These are phyloP conservation scores for Pueraria montana DNA, from an alignment of 306 rosid species.

Conservation along the genomic window DNA sequence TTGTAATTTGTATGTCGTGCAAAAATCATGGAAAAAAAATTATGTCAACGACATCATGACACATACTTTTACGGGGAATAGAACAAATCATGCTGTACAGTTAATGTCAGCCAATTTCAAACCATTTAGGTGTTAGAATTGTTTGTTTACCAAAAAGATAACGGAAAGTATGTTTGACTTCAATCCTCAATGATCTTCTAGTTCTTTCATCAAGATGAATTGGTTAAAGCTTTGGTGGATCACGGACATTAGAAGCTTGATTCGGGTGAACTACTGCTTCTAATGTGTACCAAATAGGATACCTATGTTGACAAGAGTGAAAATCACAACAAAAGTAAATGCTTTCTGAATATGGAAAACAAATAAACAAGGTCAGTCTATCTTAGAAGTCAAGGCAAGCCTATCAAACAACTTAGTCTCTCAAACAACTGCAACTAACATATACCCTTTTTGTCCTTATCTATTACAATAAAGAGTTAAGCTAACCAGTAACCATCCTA, in stretches of 20 bases:
- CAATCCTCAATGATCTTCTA: conserved; percentile 23
- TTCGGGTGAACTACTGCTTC: conserved; percentile 17
- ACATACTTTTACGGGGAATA: too few relatives aligned
- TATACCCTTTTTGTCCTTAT: conserved; percentile 15
- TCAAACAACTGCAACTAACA: conserved; percentile 29
- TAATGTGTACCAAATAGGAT: conserved; percentile 20
- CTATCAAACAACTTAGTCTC: neutral
- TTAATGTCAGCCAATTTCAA: conserved; percentile 34
- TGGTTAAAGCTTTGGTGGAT: conserved; percentile 1
- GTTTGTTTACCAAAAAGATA: conserved; percentile 42
- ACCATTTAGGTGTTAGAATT: conserved; percentile 41
- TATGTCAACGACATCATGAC: too few relatives aligned
- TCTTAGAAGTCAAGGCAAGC: conserved; percentile 10
- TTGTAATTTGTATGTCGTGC: too few relatives aligned
- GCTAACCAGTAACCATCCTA: too few relatives aligned
- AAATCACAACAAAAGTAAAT: neutral
- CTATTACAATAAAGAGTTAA: too few relatives aligned
- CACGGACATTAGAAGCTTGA: neutral
- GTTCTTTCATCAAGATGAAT: conserved; percentile 21
- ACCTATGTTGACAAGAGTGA: neutral
- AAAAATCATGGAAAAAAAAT: too few relatives aligned
- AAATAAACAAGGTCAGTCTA: neutral
- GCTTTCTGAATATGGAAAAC: conserved; percentile 27
- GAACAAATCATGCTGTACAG: too few relatives aligned
- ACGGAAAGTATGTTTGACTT: conserved; percentile 5